Percentiles rank a stretch among this genome's conserved stretches.
These are phyloP conservation scores for Tylopilus sp. DNA, from an alignment of 1,284 basidiomycete genomes.

Conservation along the genomic window DNA sequence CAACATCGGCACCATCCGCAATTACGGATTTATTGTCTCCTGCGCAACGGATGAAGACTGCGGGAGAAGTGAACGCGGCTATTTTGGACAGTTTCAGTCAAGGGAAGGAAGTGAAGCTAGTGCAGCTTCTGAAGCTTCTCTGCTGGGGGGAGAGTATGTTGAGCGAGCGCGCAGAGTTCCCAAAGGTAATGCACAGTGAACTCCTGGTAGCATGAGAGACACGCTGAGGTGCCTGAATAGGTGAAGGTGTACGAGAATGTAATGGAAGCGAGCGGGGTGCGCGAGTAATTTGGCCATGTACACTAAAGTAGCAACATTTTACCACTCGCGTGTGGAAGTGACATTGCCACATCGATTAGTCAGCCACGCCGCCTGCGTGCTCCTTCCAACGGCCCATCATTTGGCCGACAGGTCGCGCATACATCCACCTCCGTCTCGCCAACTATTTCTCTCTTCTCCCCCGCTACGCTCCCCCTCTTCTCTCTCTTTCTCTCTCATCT, in stretches of 20 bases:
- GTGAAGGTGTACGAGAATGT: slow-evolving; percentile 32
- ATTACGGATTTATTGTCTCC: slow-evolving; percentile 80
- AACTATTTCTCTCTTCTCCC: slow-evolving; percentile 14
- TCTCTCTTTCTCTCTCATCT: background rate
- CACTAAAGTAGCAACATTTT: background rate
- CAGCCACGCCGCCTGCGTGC: slow-evolving; percentile 26
- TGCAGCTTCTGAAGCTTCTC: slow-evolving; percentile 80
- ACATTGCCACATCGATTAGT: slow-evolving; percentile 32
- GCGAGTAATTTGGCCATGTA: slow-evolving; percentile 20
- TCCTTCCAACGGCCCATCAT: slow-evolving; percentile 30
- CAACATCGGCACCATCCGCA: slow-evolving; percentile 56
- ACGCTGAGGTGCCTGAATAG: slow-evolving; percentile 26
- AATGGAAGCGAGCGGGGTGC: slow-evolving; percentile 23
- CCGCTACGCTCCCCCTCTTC: too few relatives aligned
- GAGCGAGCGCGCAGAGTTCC: slow-evolving; percentile 71
- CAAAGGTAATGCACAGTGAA: slow-evolving; percentile 47
- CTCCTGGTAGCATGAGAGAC: slow-evolving; percentile 8
- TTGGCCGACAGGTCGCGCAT: slow-evolving; percentile 25
- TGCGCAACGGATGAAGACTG: slow-evolving; percentile 87
- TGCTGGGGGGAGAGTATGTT: slow-evolving; percentile 86
- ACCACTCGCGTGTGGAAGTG: slow-evolving; percentile 1
- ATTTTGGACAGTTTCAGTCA: slow-evolving; percentile 91
- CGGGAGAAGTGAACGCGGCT: slow-evolving; percentile 91
- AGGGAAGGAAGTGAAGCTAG: slow-evolving; percentile 88
- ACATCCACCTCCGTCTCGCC: slow-evolving; percentile 23